Percentiles rank a stretch among this genome's conserved stretches.
phyloP scores from a whole-genome alignment of 2,329 filamentous ascomycete genomes.

The Neofusicoccum laricinum region DNA sequence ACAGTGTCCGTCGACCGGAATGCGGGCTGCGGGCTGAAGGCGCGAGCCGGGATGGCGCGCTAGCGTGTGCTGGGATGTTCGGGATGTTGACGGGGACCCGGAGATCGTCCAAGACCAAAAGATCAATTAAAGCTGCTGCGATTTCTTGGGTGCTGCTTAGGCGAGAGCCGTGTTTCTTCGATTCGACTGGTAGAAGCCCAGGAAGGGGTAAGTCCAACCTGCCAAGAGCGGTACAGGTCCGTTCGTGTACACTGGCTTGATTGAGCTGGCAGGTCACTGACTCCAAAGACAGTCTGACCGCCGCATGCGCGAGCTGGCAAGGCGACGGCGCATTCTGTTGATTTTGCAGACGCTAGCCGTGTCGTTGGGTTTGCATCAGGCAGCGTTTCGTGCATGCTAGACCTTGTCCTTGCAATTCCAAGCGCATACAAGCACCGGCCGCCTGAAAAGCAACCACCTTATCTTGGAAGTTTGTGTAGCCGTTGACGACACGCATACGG shows the following conservation, averaged over 20 bases:
- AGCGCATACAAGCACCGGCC: background rate
- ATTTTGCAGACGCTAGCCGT: background rate
- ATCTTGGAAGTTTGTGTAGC: background rate
- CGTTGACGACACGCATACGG: background rate
- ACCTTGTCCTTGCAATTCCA: conserved; percentile 1
- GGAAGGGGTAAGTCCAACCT: background rate
- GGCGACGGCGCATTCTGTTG: background rate
- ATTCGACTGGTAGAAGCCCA: background rate
- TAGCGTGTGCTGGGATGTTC: background rate
- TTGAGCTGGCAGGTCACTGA: background rate
- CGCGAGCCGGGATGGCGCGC: background rate
- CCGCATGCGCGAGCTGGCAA: background rate
- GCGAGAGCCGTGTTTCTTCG: background rate
- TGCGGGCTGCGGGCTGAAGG: background rate
- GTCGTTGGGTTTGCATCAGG: background rate
- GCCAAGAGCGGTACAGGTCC: background rate
- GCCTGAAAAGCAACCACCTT: background rate
- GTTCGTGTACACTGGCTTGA: background rate
- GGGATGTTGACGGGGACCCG: conserved; percentile 7
- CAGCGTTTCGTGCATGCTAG: background rate
- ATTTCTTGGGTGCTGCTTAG: background rate
- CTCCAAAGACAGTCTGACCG: background rate
- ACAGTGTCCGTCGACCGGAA: background rate
- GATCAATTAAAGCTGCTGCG: background rate
- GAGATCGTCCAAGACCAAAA: background rate